Percentiles rank a stretch among this genome's conserved stretches.
These are phyloP conservation scores for Prunella vulgaris DNA, from an alignment of 257 asterid species.

Conservation along the genomic window DNA sequence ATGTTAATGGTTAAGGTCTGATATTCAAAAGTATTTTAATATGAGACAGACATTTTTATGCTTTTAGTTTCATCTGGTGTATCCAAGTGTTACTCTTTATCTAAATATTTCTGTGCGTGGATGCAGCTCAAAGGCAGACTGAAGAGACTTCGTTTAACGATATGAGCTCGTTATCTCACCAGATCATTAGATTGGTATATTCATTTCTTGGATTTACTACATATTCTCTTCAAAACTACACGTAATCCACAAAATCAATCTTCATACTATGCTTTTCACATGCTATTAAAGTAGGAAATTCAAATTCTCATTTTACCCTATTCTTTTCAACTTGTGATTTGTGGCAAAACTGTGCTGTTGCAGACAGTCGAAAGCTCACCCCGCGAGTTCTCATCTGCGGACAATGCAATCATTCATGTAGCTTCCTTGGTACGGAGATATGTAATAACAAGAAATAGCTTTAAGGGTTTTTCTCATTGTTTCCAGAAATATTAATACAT, in stretches of 20 bases:
- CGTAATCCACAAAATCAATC: too few species aligned
- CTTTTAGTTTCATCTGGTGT: too few species aligned
- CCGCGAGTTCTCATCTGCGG: conserved; percentile 53
- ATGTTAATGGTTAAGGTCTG: too few species aligned
- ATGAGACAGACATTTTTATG: too few species aligned
- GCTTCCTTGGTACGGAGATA: conserved; percentile 64
- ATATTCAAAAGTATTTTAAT: too few species aligned
- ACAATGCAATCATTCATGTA: conserved; percentile 48
- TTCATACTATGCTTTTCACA: too few species aligned
- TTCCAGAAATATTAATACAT: not conserved
- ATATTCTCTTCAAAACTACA: too few species aligned
- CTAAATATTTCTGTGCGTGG: too few species aligned
- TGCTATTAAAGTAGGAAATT: too few species aligned
- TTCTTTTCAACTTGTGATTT: not conserved
- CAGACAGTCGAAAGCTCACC: conserved; percentile 90
- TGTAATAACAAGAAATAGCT: not conserved
- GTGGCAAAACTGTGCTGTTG: conserved; percentile 7
- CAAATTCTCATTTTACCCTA: not conserved
- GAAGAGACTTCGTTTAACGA: conserved; percentile 64
- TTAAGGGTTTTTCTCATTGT: not conserved
- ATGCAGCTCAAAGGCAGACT: conserved; percentile 71
- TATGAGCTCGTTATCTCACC: conserved; percentile 79
- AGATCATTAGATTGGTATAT: conserved; percentile 76
- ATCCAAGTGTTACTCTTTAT: too few species aligned
- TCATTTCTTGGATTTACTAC: not conserved